These are phyloP conservation scores for Arabidopsis lyrata DNA, from an alignment of 441 rosid species.

Conservation along the genomic window DNA sequence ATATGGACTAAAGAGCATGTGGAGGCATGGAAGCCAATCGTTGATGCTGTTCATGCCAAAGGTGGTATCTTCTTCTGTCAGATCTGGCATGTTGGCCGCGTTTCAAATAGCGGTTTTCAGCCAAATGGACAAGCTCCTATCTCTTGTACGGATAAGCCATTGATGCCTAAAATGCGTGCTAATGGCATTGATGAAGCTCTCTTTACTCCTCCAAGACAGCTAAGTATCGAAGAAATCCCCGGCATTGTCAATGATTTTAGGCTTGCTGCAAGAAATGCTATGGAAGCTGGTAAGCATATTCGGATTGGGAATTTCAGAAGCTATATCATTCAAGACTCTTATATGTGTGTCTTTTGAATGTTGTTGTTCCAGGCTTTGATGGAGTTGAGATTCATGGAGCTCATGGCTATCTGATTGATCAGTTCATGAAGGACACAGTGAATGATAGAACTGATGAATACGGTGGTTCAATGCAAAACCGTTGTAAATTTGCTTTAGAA, in stretches of 20 bases:
- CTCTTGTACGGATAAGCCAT: slow-evolving; percentile 50
- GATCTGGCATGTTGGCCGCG: slow-evolving; percentile 62
- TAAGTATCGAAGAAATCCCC: slow-evolving; percentile 55
- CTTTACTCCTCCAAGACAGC: slow-evolving; percentile 54
- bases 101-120: slow-evolving; percentile 43
- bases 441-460: slow-evolving; percentile 52
- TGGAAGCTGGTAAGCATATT: slow-evolving; percentile 57
- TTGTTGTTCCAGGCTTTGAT: slow-evolving; percentile 49
- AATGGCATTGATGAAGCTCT: slow-evolving; percentile 52
- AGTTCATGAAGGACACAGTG: slow-evolving; percentile 50
- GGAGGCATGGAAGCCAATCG: slow-evolving; percentile 69
- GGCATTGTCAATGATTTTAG: slow-evolving; percentile 53
- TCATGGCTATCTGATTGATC: slow-evolving; percentile 51
- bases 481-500: slow-evolving; percentile 50
- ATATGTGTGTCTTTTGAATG: slow-evolving; percentile 14
- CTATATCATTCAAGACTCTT: slow-evolving; percentile 17
- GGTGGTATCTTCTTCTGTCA: slow-evolving; percentile 66
- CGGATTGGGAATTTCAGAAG: neutral
- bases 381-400: slow-evolving; percentile 57
- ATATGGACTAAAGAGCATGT: slow-evolving; percentile 70
- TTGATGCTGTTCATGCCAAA: slow-evolving; percentile 62
- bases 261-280: slow-evolving; percentile 63
- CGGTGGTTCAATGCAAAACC: slow-evolving; percentile 52
- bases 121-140: slow-evolving; percentile 42
- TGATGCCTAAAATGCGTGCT: slow-evolving; percentile 49